Base-by-base conservation (phyloP, 1,284 basidiomycete genomes). In the Puccinia brachypodii region DNA sequence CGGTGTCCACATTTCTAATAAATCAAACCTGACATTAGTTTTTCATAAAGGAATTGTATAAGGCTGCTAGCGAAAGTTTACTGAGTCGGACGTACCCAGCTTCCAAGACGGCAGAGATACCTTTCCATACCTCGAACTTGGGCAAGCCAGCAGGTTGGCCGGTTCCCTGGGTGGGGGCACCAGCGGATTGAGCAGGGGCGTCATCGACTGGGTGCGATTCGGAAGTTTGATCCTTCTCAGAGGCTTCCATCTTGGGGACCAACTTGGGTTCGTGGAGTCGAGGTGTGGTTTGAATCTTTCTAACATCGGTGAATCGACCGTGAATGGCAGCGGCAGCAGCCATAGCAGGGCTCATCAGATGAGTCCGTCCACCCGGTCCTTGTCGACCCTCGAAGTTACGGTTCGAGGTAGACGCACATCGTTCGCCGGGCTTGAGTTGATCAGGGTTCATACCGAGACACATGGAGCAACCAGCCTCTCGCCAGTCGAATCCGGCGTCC, bases 401-500 rank as follows among this genome's bases (percentile, higher is more conserved):
- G 88, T 98, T 98, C 86, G 94, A 96, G 58, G 96, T 98, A 85
- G 93, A 95, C 7, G 96, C 95, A 86, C 95, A 98, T 75, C 96
- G 92, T 87, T 98, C 93, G 69, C 93, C 92, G 2, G 94, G 94
- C 50, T 90, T 89, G 76, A 98, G 89, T 87, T 96, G 94, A 88
- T 98, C 95, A 13, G 95, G 94, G 88, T 98, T 98, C 96, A 98
- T 98, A 62, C 95, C 96, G 83, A 98, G 87, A 88, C 95, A 98
- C 96, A 98, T 98, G 42, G 96, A 98, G 87, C 95, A 98, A 42
- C 95, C 95, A 40, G 96, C 96, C 88, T 98, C 96, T 82, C 95
- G 91, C 95, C 95, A 98, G 87, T 98, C 96, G 85, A 97, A 98
- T 28, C 96, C 96, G 38, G 95, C 95, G 75, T 94, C 92, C 87